phyloP scores from a whole-genome alignment of 371 early-diverging fungal species.

The Mortierella sp. region DNA sequence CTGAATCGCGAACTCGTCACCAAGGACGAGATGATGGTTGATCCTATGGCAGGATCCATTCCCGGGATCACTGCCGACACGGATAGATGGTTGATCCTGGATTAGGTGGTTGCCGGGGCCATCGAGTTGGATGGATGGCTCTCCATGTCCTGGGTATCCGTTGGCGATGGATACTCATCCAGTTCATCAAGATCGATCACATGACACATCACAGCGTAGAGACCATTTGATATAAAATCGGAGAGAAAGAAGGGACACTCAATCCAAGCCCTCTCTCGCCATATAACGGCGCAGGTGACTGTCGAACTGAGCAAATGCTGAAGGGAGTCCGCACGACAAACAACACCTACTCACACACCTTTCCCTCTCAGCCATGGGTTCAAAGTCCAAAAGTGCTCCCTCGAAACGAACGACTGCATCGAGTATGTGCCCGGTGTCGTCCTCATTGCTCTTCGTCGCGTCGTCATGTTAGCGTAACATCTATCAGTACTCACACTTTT shows the following conservation, averaged over 20 bases:
- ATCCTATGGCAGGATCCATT: slow-evolving; percentile 1
- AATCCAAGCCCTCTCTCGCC: slow-evolving; percentile 1
- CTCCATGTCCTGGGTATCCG: not conserved
- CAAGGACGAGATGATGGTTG: slow-evolving; percentile 3
- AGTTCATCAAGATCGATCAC: slow-evolving; percentile 15
- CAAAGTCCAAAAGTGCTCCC: slow-evolving; percentile 25
- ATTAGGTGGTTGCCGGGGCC: not conserved
- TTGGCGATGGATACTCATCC: slow-evolving; percentile 14
- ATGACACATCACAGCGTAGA: slow-evolving; percentile 30
- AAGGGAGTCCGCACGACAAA: not conserved
- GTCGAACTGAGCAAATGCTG: slow-evolving; percentile 7
- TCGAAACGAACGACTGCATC: slow-evolving; percentile 28
- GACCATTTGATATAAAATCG: slow-evolving; percentile 44
- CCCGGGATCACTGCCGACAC: not conserved
- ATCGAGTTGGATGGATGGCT: slow-evolving; percentile 18
- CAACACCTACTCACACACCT: not conserved
- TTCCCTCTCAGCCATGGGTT: slow-evolving; percentile 26
- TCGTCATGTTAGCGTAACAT: not conserved
- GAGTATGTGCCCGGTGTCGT: slow-evolving; percentile 16
- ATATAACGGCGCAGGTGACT: slow-evolving; percentile 5
- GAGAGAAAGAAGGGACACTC: slow-evolving; percentile 41
- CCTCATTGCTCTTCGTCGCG: not conserved
- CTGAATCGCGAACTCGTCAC: not conserved
- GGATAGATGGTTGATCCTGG: not conserved
- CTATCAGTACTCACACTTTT: not conserved